A percentile compares a stretch with the other conserved stretches of the same genome.
These are phyloP conservation scores for Fusarium kyushuense DNA, from an alignment of 2,329 filamentous ascomycete species.

Conservation along the genomic window DNA sequence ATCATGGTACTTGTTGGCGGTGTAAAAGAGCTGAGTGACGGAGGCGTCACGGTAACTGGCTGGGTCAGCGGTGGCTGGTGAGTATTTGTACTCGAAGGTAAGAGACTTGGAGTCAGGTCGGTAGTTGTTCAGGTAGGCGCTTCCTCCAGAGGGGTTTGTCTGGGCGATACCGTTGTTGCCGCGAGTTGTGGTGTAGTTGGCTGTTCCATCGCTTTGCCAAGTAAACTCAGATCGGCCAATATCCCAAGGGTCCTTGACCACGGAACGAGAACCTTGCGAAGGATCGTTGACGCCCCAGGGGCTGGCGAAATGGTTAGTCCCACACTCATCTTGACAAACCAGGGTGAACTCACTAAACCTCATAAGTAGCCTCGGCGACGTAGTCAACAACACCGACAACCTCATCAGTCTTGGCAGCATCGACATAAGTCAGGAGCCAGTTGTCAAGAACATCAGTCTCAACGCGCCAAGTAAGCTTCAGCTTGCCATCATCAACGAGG, in stretches of 20 bases:
- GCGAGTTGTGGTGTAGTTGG: slow-evolving; percentile 63
- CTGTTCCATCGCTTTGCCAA: slow-evolving; percentile 63
- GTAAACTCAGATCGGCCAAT: slow-evolving; percentile 61
- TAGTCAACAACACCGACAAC: slow-evolving; percentile 69
- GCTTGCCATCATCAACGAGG: slow-evolving; percentile 61
- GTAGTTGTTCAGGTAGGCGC: slow-evolving; percentile 53
- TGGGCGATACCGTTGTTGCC: slow-evolving; percentile 72
- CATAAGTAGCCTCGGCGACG: slow-evolving; percentile 65
- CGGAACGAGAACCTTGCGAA: slow-evolving; percentile 58
- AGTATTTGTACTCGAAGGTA: slow-evolving; percentile 63
- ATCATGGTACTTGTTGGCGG: slow-evolving; percentile 70
- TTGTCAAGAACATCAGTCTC: slow-evolving; percentile 69
- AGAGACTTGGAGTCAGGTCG: slow-evolving; percentile 59
- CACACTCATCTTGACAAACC: fast-evolving
- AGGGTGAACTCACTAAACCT: slow-evolving; percentile 58
- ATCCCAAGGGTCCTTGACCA: slow-evolving; percentile 64
- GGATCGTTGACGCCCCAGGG: slow-evolving; percentile 69
- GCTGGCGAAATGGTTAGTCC: slow-evolving; percentile 2
- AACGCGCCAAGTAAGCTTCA: slow-evolving; percentile 67
- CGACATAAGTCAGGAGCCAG: slow-evolving; percentile 71
- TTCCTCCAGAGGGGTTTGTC: slow-evolving; percentile 57
- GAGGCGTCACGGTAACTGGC: slow-evolving; percentile 65
- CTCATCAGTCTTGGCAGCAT: slow-evolving; percentile 60
- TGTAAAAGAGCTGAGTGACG: slow-evolving; percentile 71
- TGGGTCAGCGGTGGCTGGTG: slow-evolving; percentile 51